Evolutionary conservation across 495 filamentous ascomycete genomes (phyloP), one percentile per base, ranked within the genome.

Genomic region (Melanomma pulvis-pyrius): DNA sequence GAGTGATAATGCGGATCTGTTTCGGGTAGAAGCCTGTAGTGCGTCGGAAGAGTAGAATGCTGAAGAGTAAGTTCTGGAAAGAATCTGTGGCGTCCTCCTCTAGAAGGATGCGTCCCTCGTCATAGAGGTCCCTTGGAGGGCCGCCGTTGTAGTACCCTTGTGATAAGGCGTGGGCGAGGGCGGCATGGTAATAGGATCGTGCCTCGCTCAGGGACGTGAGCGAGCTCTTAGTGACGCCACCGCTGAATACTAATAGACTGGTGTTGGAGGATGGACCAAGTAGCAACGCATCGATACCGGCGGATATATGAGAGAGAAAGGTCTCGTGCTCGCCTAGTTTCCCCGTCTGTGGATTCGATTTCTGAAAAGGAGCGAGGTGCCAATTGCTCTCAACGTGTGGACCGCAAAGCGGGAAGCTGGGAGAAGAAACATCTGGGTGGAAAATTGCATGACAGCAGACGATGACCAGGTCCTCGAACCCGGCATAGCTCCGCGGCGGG

Each of bases 31-130:
- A 21, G 1, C 76, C 76, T 5, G 66, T 64, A 5, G 46, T 58
- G 39, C 68, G 59, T 26, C 70, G 67, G 63, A 75, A 79, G 1
- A 61, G 52, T 22, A 76, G 28, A 54, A 79, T 71, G 22, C 70
- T 72, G 56, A 79, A 79, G 21, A 79, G 65, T n/a, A 79, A 65
- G 50, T 79, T 79, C 65, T 79, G 77, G 47, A 64, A 78, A 39
- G 73, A 76, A 55, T 79, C 77, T 17, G 77, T 79, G 26, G 77
- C 74, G 26, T 56, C 25, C 36, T 77, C 74, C 39, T 79, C 77
- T 0, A 74, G 51, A 12, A 74, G 36, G 4, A 73, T 41, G 8
- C 57, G 57, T 3, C 59, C 66, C 15, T 63, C 26, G 61, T 32
- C 25, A 56, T 55, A 62, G 2, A 67, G 57, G 46, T 26, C 29